phyloP scores from a whole-genome alignment of 371 early-diverging fungal genomes.

The Funneliformis caledonium region DNA sequence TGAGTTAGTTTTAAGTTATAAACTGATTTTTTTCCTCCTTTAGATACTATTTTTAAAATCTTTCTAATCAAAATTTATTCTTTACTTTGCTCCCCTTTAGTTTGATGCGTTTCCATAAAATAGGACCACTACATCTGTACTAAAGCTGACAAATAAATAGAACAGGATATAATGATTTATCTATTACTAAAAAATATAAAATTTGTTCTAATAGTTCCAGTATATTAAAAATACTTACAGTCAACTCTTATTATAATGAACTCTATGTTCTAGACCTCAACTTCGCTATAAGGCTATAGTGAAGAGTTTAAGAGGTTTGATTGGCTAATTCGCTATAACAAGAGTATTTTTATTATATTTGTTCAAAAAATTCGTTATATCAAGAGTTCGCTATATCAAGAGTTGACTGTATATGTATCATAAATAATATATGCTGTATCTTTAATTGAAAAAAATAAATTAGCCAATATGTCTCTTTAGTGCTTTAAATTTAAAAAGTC shows the following conservation, averaged over 20 bases:
- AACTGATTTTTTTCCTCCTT: not conserved
- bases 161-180: slow-evolving; percentile 21
- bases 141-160: slow-evolving; percentile 20
- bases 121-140: slow-evolving; percentile 20
- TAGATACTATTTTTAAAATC: too few species aligned
- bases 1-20: not conserved
- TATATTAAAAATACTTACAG: slow-evolving; percentile 2
- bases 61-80: not conserved
- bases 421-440: slow-evolving; percentile 27
- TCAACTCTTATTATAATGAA: too few species aligned
- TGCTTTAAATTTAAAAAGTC: slow-evolving; percentile 1
- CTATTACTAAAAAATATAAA: slow-evolving; percentile 28
- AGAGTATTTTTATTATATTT: too few species aligned
- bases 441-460: slow-evolving; percentile 17
- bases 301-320: too few species aligned
- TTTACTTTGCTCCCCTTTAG: slow-evolving; percentile 6
- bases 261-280: too few species aligned
- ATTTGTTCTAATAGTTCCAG: slow-evolving; percentile 34
- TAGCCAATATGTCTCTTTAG: not conserved
- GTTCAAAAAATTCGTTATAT: too few species aligned
- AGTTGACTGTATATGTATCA: too few species aligned
- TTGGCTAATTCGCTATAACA: too few species aligned
- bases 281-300: too few species aligned
- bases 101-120: slow-evolving; percentile 11
- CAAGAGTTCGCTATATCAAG: too few species aligned